Evolutionary conservation across 208 protist species (phyloP), one percentile per base, ranked within the genome.

Genomic region (Porcisia hertigi): DNA sequence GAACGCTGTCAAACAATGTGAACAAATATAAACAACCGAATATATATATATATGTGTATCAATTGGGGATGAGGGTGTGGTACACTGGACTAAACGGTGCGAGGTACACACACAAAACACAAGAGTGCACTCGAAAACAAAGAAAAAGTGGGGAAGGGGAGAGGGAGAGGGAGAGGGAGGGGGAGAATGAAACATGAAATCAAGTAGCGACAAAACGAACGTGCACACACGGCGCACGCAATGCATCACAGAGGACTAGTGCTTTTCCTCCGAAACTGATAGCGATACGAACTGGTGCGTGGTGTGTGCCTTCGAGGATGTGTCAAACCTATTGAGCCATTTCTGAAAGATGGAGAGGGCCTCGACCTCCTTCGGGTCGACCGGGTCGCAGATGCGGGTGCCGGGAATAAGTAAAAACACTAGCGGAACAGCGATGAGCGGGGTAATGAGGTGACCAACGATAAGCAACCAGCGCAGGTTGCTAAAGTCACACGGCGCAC

Each of bases 371-470:
- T 75, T 75, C 49, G 74, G 65, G 72, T 85, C 88, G 55, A 89
- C 71, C 18, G 85, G 77, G 45, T 92, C 85, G 75, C 83, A 87
- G 30, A 92, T 85, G 63, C 88, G 88, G 57, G 85, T 77, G 52
- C 70, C 70, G 11, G 91, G 91, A 34, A 96, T 86, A n/a, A 96
- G 77, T 45, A 89, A 77, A 69, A 88, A 91, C 52, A 87, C 83
- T 16, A 91, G 69, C 23, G 88, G 87, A 36, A 93, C 83, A 63
- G 60, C 53, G 18, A 92, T 30, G 53, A 91, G 67, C 2, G 86
- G 91, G 18, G 80, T 75, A 52, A 87, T 52, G 34, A 89, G 66
- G 73, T 94, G 87, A 53, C 85, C 84, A 4, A 84, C 41, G 69
- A 94, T 80, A 59, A 94, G 75, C 53, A 94, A 76, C 78, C 72